phyloP scores from a whole-genome alignment of 306 rosid genomes.

The Arachis stenosperma region DNA sequence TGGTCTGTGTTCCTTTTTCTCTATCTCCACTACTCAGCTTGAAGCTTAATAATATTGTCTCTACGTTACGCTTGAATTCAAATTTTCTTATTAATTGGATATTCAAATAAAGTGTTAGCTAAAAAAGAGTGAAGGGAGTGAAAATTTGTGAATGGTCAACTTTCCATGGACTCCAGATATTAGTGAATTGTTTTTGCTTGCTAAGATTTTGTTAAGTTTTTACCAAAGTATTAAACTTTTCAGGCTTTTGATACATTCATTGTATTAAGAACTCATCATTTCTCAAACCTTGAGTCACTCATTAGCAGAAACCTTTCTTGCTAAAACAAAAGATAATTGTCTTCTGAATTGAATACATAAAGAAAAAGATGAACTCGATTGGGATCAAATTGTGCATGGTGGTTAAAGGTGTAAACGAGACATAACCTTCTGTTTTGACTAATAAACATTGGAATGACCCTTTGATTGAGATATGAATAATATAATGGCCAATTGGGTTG shows the following conservation, averaged over 20 bases:
- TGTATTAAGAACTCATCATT: too few relatives aligned
- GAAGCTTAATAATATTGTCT: not conserved
- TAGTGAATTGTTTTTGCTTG: not conserved
- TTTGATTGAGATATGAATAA: constrained; percentile 1
- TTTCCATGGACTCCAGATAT: not conserved
- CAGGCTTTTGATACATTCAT: too few relatives aligned
- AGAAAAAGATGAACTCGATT: not conserved
- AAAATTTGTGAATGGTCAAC: not conserved
- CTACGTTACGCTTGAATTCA: too few relatives aligned
- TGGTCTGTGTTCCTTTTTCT: constrained; percentile 50
- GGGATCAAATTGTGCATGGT: not conserved
- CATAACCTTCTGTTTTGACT: not conserved
- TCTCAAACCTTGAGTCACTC: too few relatives aligned
- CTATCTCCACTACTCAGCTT: not conserved
- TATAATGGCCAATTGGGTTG: not conserved
- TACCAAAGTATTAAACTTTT: too few relatives aligned
- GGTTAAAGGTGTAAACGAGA: not conserved
- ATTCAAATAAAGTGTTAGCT: too few relatives aligned
- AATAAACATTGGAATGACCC: not conserved
- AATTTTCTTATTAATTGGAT: too few relatives aligned
- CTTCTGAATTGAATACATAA: not conserved
- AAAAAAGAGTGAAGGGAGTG: too few relatives aligned
- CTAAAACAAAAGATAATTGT: not conserved
- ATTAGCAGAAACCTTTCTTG: too few relatives aligned
- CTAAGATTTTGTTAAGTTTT: too few relatives aligned